A percentile compares a stretch with the other conserved stretches of the same genome.
phyloP scores from a whole-genome alignment of 1,284 basidiomycete species.

The Porodaedalea pini region DNA sequence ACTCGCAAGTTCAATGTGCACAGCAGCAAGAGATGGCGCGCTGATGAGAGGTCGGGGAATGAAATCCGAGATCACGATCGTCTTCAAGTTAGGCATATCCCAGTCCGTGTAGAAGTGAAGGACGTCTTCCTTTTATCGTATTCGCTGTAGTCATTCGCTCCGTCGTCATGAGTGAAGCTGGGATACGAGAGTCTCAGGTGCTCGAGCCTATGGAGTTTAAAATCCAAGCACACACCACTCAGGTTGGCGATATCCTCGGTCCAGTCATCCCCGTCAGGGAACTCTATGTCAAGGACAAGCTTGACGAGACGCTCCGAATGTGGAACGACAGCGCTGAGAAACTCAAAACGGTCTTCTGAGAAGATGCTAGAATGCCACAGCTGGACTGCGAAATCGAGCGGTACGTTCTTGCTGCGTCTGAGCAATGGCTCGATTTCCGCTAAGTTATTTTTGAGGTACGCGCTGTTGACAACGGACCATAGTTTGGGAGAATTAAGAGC shows the following conservation, averaged over 20 bases:
- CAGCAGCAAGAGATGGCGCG: no score
- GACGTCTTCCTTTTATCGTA: background rate
- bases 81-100: background rate
- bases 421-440: background rate
- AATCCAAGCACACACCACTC: background rate
- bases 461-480: no score
- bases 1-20: no score
- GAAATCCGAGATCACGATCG: background rate
- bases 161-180: background rate
- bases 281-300: background rate
- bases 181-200: background rate
- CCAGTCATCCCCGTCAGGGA: background rate
- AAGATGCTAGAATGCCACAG: background rate
- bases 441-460: no score
- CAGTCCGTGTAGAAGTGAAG: background rate
- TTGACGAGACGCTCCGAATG: background rate
- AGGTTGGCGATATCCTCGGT: background rate
- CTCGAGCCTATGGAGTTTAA: background rate
- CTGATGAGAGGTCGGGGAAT: background rate
- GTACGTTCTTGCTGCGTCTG: background rate
- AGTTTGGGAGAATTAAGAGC: no score
- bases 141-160: background rate
- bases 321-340: background rate
- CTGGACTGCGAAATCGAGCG: background rate
- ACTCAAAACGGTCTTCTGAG: background rate